These are phyloP conservation scores for Mortierella sp. DNA, from an alignment of 371 early-diverging fungal species.

Conservation along the genomic window DNA sequence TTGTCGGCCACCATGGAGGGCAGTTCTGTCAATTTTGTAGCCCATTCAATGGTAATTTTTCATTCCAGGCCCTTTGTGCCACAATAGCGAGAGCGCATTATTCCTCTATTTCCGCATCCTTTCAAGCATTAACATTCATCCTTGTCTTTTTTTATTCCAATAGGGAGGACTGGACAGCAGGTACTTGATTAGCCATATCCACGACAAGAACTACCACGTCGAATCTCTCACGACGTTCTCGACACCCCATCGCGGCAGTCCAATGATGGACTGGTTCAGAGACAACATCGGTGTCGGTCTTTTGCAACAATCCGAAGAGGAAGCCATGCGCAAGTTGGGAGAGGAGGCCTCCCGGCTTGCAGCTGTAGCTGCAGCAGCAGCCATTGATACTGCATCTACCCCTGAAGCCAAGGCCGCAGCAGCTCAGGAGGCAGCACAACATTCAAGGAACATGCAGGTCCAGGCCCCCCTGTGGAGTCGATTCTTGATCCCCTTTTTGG, in stretches of 20 bases:
- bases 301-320: constrained; percentile 41
- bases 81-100: background rate
- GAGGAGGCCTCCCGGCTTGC: constrained; percentile 29
- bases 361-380: constrained; percentile 15
- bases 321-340: constrained; percentile 41
- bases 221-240: constrained; percentile 88
- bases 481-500: constrained; percentile 67
- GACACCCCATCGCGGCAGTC: constrained; percentile 93
- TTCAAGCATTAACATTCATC: background rate
- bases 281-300: constrained; percentile 78
- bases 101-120: constrained; percentile 16
- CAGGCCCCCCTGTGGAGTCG: constrained; percentile 29
- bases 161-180: constrained; percentile 92
- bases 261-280: constrained; percentile 93
- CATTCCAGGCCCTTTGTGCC: background rate
- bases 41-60: constrained; percentile 87
- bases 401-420: constrained; percentile 1
- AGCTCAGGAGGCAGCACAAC: constrained; percentile 1
- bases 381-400: background rate
- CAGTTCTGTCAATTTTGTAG: constrained; percentile 84
- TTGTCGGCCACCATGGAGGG: constrained; percentile 68
- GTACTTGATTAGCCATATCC: constrained; percentile 85
- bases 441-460: background rate
- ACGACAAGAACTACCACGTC: constrained; percentile 72
- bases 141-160: background rate